Conservation (phyloP, 106 monocot species). For the Ottelia alismoides region DNA sequence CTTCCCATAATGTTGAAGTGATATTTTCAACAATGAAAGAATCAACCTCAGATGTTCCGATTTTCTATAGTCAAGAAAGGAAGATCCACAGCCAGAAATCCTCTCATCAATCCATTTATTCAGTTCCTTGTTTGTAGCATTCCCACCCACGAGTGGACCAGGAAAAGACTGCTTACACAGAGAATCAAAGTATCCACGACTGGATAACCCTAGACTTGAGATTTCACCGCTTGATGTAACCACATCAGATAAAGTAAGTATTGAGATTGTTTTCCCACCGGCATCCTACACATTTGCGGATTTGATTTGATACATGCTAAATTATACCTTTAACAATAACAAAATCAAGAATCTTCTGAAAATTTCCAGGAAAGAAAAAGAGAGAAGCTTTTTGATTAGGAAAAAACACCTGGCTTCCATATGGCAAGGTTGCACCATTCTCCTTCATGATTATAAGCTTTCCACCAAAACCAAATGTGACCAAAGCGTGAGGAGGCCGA, state of each 20-base stretch:
- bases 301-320: too few relatives aligned
- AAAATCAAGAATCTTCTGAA: too few relatives aligned
- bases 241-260: conserved; percentile 66
- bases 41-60: conserved; percentile 57
- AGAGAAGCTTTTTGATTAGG: too few relatives aligned
- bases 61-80: conserved; percentile 35
- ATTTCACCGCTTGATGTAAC: conserved; percentile 25
- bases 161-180: conserved; percentile 77
- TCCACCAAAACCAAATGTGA: conserved; percentile 95
- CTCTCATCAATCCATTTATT: conserved; percentile 95
- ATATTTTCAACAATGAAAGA: conserved; percentile 72
- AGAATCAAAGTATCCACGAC: conserved; percentile 41
- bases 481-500: conserved; percentile 87
- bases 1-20: conserved; percentile 82
- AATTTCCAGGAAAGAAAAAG: too few relatives aligned
- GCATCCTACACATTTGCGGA: conserved; percentile 45
- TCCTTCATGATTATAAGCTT: conserved; percentile 81
- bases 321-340: too few relatives aligned
- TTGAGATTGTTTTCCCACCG: conserved; percentile 25
- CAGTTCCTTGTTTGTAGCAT: conserved; percentile 69
- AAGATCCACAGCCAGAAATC: conserved; percentile 38
- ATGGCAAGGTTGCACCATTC: conserved; percentile 16
- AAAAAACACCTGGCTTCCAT: conserved; percentile 48
- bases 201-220: conserved; percentile 3
- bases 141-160: conserved; percentile 93